Evolutionary conservation across 495 filamentous ascomycete species (phyloP).

Genomic region (Sabuloglossum arenarium): DNA sequence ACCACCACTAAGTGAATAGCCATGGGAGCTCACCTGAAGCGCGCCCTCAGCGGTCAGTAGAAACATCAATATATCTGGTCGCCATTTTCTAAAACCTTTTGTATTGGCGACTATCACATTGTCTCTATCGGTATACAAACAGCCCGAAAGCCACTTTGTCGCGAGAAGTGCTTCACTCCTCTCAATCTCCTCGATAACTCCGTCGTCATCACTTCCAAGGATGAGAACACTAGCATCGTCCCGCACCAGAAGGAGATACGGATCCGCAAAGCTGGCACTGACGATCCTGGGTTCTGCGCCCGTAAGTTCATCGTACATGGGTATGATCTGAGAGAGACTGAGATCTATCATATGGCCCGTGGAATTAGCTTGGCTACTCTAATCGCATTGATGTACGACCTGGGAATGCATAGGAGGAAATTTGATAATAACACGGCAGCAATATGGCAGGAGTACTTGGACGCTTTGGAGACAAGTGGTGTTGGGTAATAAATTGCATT

Average conservation of each 20-base stretch:
- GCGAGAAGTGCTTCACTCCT: slow-evolving; percentile 28
- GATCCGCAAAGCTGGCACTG: slow-evolving; percentile 69
- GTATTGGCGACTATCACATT: slow-evolving; percentile 30
- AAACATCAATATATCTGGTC: slow-evolving; percentile 40
- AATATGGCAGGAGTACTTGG: not conserved
- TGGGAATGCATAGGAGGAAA: not conserved
- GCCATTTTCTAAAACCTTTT: slow-evolving; percentile 18
- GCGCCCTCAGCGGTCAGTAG: slow-evolving; percentile 47
- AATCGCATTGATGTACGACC: not conserved
- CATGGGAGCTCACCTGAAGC: slow-evolving; percentile 40
- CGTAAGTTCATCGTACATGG: slow-evolving; percentile 71
- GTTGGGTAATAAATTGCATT: slow-evolving; percentile 4
- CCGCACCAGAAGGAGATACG: slow-evolving; percentile 65
- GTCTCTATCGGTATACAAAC: slow-evolving; percentile 48
- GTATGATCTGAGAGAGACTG: slow-evolving; percentile 69
- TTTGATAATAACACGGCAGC: not conserved
- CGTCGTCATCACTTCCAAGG: slow-evolving; percentile 50
- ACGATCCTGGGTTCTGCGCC: slow-evolving; percentile 51
- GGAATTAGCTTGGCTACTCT: slow-evolving; percentile 6
- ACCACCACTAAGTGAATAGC: not conserved
- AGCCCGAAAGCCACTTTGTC: slow-evolving; percentile 59
- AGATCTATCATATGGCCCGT: slow-evolving; percentile 37
- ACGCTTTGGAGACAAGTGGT: not conserved
- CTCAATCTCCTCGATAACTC: slow-evolving; percentile 71
- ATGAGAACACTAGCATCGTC: slow-evolving; percentile 63